Percentiles rank a stretch among this genome's conserved stretches.
These are phyloP conservation scores for Vaccinium macrocarpon DNA, from an alignment of 148 eudicot genomes.

Conservation along the genomic window DNA sequence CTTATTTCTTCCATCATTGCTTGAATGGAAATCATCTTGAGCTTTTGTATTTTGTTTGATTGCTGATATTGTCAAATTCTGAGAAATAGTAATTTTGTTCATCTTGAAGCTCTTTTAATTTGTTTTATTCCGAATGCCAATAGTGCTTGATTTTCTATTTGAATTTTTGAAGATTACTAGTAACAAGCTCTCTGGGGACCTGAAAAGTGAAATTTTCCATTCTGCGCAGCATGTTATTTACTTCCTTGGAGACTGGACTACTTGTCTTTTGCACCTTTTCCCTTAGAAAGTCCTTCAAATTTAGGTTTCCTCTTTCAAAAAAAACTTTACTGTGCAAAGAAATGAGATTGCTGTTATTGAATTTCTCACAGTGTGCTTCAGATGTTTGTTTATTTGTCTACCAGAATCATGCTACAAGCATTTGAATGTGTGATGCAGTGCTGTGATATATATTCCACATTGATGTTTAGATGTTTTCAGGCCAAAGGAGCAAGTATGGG, in stretches of 20 bases:
- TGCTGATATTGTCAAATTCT: neutral
- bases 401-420: neutral
- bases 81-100: neutral
- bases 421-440: neutral
- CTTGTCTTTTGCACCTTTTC: neutral
- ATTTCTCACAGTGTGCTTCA: neutral
- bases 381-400: neutral
- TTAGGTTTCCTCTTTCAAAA: neutral
- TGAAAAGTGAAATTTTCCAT: neutral
- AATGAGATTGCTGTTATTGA: neutral
- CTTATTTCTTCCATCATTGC: neutral
- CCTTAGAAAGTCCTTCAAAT: neutral
- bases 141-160: neutral
- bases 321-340: neutral
- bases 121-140: neutral
- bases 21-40: neutral
- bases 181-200: neutral
- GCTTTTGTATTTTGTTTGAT: neutral
- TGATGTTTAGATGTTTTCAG: conserved; percentile 35
- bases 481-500: conserved; percentile 88
- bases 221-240: neutral
- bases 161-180: neutral
- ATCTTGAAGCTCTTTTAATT: conserved; percentile 7
- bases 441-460: conserved; percentile 10
- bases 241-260: neutral